A percentile compares a stretch with the other conserved stretches of the same genome.
Evolutionary conservation across 83 land plant species (phyloP).

Genomic region (Diphasiastrum complanatum): DNA sequence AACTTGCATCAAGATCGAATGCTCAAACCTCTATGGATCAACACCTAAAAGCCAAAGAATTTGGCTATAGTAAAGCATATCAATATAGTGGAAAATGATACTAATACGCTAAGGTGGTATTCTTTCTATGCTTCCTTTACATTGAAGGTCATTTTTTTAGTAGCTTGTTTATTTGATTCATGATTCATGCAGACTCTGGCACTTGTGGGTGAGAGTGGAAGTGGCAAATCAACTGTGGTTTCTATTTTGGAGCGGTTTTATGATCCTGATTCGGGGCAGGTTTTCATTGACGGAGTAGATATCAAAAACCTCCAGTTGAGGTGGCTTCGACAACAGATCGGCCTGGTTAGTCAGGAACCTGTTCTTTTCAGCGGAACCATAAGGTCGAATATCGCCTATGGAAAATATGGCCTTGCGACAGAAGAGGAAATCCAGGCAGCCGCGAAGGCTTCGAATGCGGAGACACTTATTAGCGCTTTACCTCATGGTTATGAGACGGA

Average conservation of each 20-base stretch:
- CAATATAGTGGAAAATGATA: too few relatives aligned
- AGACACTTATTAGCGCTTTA: slow-evolving; percentile 36
- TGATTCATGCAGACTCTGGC: slow-evolving; percentile 40
- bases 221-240: slow-evolving; percentile 52
- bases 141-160: too few relatives aligned
- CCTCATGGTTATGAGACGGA: slow-evolving; percentile 41
- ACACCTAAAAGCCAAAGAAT: too few relatives aligned
- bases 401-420: slow-evolving; percentile 17
- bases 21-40: too few relatives aligned
- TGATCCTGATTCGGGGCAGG: slow-evolving; percentile 39
- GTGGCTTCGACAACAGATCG: slow-evolving; percentile 52
- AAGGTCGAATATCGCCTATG: slow-evolving; percentile 38
- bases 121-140: too few relatives aligned
- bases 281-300: slow-evolving; percentile 40
- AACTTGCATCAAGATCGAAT: too few relatives aligned
- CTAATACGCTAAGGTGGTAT: too few relatives aligned
- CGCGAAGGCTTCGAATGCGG: slow-evolving; percentile 26
- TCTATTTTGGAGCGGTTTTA: slow-evolving; percentile 45
- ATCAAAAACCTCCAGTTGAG: slow-evolving; percentile 28
- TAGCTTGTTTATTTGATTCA: too few relatives aligned
- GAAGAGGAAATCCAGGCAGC: slow-evolving; percentile 36
- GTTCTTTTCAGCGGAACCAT: slow-evolving; percentile 42
- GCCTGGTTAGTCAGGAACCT: slow-evolving; percentile 50
- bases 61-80: too few relatives aligned
- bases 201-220: slow-evolving; percentile 54